Base-by-base conservation (phyloP, 1,139 yeast species). In the Diutina pseudorugosa region DNA sequence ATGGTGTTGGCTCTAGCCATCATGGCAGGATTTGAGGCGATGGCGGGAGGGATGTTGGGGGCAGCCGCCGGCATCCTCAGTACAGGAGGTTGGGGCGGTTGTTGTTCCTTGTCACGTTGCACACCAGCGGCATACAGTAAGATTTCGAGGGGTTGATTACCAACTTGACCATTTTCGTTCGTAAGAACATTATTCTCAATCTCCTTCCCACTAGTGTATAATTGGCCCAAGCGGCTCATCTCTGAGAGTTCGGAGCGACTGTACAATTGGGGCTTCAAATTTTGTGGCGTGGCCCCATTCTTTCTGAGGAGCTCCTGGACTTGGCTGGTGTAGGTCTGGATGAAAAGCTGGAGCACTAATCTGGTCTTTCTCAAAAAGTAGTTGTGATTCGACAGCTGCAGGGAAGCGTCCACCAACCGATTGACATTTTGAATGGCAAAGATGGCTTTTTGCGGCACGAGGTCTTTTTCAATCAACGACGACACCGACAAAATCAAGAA, bases 291-390 rank as follows among this genome's bases (percentile, higher is more conserved):
- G 25, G 61, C 65, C 3, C 65, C 68, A 51, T 63, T 63, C 36
- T 64, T 63, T 36, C 59, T 55, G 42, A 72, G 56, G 40, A 73
- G 58, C 47, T 65, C 71, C 53, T 63, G 73, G 9, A 78, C 73
- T 61, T 80, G 85, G 41, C 76, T 73, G 2, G 78, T 74, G 61
- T 81, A 82, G 0, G 85, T 81, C 58, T 80, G 85, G 25, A 79
- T 71, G 57, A 81, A 82, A 47, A 82, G 64, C 33, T 79, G 79
- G 40, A 82, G 64, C 47, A 82, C 80, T 52, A 81, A 69, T 53
- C 78, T 69, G 56, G 78, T 70, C 60, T 81, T 82, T 58, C 72
- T 73, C 53, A 82, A 63, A 52, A 76, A 73, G 58, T 72, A 73
- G 62, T 82, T 82, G 51, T 69, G 68, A 2, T 80, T 76, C 59